These are phyloP conservation scores for Amphicarpaea edgeworthii DNA, from an alignment of 306 rosid genomes.

Conservation along the genomic window DNA sequence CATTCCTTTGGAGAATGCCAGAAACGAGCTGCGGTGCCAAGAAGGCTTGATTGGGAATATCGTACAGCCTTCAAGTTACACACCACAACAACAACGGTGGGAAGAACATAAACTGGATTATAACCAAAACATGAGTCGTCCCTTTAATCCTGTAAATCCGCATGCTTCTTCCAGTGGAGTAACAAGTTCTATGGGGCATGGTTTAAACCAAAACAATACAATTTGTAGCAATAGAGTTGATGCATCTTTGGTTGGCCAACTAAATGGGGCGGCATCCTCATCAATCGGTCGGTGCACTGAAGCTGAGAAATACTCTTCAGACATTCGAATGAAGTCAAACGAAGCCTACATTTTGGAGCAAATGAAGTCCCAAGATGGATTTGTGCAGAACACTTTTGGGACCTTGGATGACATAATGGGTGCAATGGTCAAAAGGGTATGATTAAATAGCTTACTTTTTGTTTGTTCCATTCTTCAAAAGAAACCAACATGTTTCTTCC, in stretches of 20 bases:
- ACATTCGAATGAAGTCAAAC: slow-evolving; percentile 44
- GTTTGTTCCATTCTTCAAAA: slow-evolving; percentile 14
- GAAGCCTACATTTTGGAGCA: slow-evolving; percentile 61
- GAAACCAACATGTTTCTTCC: not conserved
- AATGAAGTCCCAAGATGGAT: slow-evolving; percentile 58
- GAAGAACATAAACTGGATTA: slow-evolving; percentile 56
- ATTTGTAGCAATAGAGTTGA: slow-evolving; percentile 47
- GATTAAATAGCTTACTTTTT: slow-evolving; percentile 46
- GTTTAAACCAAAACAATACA: slow-evolving; percentile 56
- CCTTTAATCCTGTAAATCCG: slow-evolving; percentile 52
- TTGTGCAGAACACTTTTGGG: slow-evolving; percentile 52
- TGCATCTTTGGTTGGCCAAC: slow-evolving; percentile 48
- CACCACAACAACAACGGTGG: slow-evolving; percentile 58
- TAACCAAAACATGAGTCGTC: slow-evolving; percentile 49
- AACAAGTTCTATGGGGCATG: slow-evolving; percentile 44
- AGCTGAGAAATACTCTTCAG: slow-evolving; percentile 49
- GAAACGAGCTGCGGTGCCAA: slow-evolving; percentile 53
- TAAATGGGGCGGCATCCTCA: slow-evolving; percentile 51
- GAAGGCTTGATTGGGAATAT: slow-evolving; percentile 64
- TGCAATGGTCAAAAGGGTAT: slow-evolving; percentile 75
- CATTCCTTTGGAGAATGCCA: slow-evolving; percentile 53
- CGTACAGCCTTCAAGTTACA: slow-evolving; percentile 52
- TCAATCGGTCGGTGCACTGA: slow-evolving; percentile 44
- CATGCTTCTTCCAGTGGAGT: slow-evolving; percentile 43
- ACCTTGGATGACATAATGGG: slow-evolving; percentile 75